Conservation (phyloP, 768 basidiomycete genomes). For the Rhodocollybia butyracea region DNA sequence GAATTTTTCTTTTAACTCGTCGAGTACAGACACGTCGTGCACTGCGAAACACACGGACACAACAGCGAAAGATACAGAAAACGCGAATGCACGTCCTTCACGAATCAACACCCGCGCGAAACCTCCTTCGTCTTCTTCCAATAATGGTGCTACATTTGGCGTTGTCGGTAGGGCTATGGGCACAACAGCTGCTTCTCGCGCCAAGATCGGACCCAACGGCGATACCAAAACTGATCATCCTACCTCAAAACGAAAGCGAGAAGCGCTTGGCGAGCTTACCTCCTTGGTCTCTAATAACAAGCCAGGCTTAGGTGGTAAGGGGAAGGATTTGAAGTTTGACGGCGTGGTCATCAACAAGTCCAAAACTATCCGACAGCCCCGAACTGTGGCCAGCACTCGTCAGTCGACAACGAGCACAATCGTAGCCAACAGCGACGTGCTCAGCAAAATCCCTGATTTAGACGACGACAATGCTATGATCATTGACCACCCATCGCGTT, state of each 20-base stretch:
- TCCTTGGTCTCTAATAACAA: slow-evolving; percentile 35
- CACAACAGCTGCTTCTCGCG: slow-evolving; percentile 35
- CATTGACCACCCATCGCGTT: slow-evolving; percentile 6
- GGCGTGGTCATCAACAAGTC: slow-evolving; percentile 45
- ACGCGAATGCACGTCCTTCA: slow-evolving; percentile 62
- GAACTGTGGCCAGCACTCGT: slow-evolving; percentile 28
- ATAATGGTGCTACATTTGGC: slow-evolving; percentile 32
- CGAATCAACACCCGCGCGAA: slow-evolving; percentile 61
- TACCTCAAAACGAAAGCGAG: slow-evolving; percentile 69
- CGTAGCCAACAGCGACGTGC: slow-evolving; percentile 17
- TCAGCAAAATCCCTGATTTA: slow-evolving; percentile 23
- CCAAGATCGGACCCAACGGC: slow-evolving; percentile 34
- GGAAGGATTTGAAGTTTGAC: slow-evolving; percentile 46
- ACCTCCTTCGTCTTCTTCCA: slow-evolving; percentile 38
- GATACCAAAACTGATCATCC: slow-evolving; percentile 44
- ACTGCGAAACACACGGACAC: slow-evolving; percentile 51
- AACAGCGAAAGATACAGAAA: slow-evolving; percentile 63
- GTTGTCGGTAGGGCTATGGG: slow-evolving; percentile 27
- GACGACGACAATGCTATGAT: slow-evolving; percentile 27
- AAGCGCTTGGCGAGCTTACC: slow-evolving; percentile 71
- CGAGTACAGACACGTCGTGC: slow-evolving; percentile 63
- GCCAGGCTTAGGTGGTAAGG: slow-evolving; percentile 38
- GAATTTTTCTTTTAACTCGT: neutral
- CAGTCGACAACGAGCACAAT: slow-evolving; percentile 17
- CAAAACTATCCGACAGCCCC: slow-evolving; percentile 32